Evolutionary conservation across 1,284 basidiomycete species (phyloP).

Genomic region (Thelephora terrestris): DNA sequence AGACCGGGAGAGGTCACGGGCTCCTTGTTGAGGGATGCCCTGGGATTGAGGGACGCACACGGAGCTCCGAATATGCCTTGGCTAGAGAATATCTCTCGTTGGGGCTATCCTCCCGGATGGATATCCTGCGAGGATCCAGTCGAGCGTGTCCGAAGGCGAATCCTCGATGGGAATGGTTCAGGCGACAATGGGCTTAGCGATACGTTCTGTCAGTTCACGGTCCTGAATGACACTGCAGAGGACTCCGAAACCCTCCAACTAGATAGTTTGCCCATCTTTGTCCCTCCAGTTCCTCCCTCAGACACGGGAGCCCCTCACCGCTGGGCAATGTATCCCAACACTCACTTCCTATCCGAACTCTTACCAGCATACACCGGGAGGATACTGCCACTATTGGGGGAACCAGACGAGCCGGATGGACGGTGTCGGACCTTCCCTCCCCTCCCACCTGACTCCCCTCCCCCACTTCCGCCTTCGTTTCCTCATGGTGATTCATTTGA

Average conservation of each 20-base stretch:
- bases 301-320: slow-evolving; percentile 20
- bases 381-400: slow-evolving; percentile 25
- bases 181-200: slow-evolving; percentile 13
- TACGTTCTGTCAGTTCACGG: slow-evolving; percentile 1
- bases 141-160: slow-evolving; percentile 31
- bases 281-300: neutral
- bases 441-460: slow-evolving; percentile 3
- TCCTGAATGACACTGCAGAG: neutral
- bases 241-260: slow-evolving; percentile 1
- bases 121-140: slow-evolving; percentile 39
- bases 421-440: slow-evolving; percentile 25
- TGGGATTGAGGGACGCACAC: slow-evolving; percentile 37
- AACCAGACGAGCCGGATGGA: slow-evolving; percentile 23
- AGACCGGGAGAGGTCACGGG: slow-evolving; percentile 49
- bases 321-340: slow-evolving; percentile 54
- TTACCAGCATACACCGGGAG: slow-evolving; percentile 44
- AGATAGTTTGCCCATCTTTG: neutral
- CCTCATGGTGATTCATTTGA: neutral
- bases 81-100: slow-evolving; percentile 53
- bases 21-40: slow-evolving; percentile 41
- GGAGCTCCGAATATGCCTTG: slow-evolving; percentile 33
- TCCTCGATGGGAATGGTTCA: slow-evolving; percentile 20
- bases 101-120: slow-evolving; percentile 75
- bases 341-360: slow-evolving; percentile 45
- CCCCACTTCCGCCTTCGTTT: slow-evolving; percentile 2